Conservation (phyloP, 352 stramenopile genomes). For the Pythium plurisporium region DNA sequence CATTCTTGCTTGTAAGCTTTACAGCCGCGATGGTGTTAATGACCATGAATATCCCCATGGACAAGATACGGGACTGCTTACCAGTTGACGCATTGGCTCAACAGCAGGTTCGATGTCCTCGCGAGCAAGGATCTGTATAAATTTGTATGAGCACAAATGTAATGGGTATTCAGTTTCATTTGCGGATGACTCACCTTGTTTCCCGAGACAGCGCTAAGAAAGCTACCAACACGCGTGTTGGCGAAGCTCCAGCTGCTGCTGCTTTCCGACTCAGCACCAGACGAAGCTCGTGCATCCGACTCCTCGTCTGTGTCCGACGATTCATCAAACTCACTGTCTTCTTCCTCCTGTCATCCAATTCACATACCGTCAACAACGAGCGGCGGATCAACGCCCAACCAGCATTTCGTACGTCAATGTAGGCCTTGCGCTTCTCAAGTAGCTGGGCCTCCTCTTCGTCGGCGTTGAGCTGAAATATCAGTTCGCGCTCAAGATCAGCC, state of each 20-base stretch:
- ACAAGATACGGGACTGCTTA: too few relatives aligned
- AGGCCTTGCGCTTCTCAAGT: conserved; percentile 65
- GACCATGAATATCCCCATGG: too few relatives aligned
- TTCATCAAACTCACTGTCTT: conserved; percentile 62
- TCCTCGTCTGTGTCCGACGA: conserved; percentile 71
- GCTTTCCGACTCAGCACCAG: conserved; percentile 62
- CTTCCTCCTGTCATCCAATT: conserved; percentile 32
- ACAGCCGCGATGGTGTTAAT: background rate
- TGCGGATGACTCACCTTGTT: conserved; percentile 75
- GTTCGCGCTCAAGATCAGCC: too few relatives aligned
- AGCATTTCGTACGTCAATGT: conserved; percentile 62
- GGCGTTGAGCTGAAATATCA: conserved; percentile 60
- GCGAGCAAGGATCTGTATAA: conserved; percentile 75
- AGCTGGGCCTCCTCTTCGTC: conserved; percentile 73
- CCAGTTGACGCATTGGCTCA: conserved; percentile 91
- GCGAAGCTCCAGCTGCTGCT: conserved; percentile 76
- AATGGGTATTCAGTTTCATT: too few relatives aligned
- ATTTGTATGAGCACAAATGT: background rate
- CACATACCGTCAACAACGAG: background rate
- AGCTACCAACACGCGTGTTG: conserved; percentile 75
- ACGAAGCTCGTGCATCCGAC: conserved; percentile 38
- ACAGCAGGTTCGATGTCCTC: conserved; percentile 92
- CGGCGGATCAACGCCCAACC: background rate
- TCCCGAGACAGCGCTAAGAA: conserved; percentile 78
- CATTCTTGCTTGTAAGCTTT: conserved; percentile 96